phyloP scores from a whole-genome alignment of 116 monocot species.

The Trichopus zeylanicus region DNA sequence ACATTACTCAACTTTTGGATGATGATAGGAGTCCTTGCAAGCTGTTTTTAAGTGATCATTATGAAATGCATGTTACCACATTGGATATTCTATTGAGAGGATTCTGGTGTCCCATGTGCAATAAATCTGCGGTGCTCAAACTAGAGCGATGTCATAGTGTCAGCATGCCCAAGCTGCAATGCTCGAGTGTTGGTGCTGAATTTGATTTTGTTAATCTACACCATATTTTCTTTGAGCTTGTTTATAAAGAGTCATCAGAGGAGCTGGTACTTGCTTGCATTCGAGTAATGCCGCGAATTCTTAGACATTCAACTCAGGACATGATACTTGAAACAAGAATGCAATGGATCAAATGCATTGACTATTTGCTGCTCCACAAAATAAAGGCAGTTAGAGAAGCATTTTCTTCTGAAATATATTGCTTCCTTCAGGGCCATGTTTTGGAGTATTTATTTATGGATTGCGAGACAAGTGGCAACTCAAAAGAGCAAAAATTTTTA shows the following conservation, averaged over 20 bases:
- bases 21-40: slow-evolving; percentile 36
- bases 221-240: slow-evolving; percentile 53
- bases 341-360: slow-evolving; percentile 67
- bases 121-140: slow-evolving; percentile 21
- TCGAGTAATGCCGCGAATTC: slow-evolving; percentile 57
- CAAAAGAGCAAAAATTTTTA: slow-evolving; percentile 52
- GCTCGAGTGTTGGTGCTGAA: slow-evolving; percentile 9
- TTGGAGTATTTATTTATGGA: slow-evolving; percentile 48
- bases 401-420: slow-evolving; percentile 53
- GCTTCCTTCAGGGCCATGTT: slow-evolving; percentile 49
- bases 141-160: slow-evolving; percentile 11
- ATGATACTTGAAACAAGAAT: slow-evolving; percentile 29
- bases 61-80: slow-evolving; percentile 28
- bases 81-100: slow-evolving; percentile 61
- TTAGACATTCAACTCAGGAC: slow-evolving; percentile 44
- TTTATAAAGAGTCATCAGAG: slow-evolving; percentile 47
- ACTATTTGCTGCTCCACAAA: slow-evolving; percentile 65
- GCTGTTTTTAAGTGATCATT: slow-evolving; percentile 34
- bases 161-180: slow-evolving; percentile 23
- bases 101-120: slow-evolving; percentile 75
- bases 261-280: slow-evolving; percentile 38
- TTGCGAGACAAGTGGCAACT: slow-evolving; percentile 13
- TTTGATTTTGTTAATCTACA: slow-evolving; percentile 29
- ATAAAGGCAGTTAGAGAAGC: slow-evolving; percentile 66
- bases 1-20: slow-evolving; percentile 16